A percentile compares a stretch with the other conserved stretches of the same genome.
Conservation (phyloP, 192 early-diverging fungal genomes). For the Gryganskiella cystojenkinii region DNA sequence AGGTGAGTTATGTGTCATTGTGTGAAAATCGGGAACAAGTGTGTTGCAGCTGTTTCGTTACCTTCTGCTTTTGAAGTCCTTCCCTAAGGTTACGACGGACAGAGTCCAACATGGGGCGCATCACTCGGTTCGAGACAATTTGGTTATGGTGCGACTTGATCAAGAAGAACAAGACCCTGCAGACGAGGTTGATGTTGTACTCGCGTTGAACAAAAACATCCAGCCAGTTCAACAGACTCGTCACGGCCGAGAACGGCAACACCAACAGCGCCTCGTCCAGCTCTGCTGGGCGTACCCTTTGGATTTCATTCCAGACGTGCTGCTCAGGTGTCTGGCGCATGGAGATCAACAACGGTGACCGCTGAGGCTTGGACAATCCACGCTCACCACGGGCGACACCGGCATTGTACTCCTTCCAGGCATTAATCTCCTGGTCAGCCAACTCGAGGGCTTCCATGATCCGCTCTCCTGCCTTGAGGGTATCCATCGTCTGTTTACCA, state of each 20-base stretch:
- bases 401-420: slow-evolving; percentile 72
- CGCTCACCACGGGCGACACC: slow-evolving; percentile 49
- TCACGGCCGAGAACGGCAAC: slow-evolving; percentile 85
- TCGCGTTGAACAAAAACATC: slow-evolving; percentile 86
- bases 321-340: slow-evolving; percentile 66
- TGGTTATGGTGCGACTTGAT: slow-evolving; percentile 92
- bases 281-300: slow-evolving; percentile 85
- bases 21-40: not conserved
- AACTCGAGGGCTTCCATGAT: slow-evolving; percentile 94
- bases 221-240: slow-evolving; percentile 80
- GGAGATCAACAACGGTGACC: slow-evolving; percentile 48
- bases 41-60: slow-evolving; percentile 1
- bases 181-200: slow-evolving; percentile 82
- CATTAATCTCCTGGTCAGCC: slow-evolving; percentile 83
- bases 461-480: slow-evolving; percentile 95
- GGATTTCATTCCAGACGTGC: slow-evolving; percentile 82
- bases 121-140: slow-evolving; percentile 82
- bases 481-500: slow-evolving; percentile 90
- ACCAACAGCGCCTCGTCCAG: slow-evolving; percentile 92
- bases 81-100: slow-evolving; percentile 74
- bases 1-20: too few species aligned
- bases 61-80: slow-evolving; percentile 74
- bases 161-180: slow-evolving; percentile 87
- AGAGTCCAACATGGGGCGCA: slow-evolving; percentile 79
- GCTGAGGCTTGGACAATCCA: slow-evolving; percentile 44